Percentiles rank a stretch among this genome's conserved stretches.
Conservation (phyloP, 495 filamentous ascomycete genomes). For the Hypoxylon lenormandii region DNA sequence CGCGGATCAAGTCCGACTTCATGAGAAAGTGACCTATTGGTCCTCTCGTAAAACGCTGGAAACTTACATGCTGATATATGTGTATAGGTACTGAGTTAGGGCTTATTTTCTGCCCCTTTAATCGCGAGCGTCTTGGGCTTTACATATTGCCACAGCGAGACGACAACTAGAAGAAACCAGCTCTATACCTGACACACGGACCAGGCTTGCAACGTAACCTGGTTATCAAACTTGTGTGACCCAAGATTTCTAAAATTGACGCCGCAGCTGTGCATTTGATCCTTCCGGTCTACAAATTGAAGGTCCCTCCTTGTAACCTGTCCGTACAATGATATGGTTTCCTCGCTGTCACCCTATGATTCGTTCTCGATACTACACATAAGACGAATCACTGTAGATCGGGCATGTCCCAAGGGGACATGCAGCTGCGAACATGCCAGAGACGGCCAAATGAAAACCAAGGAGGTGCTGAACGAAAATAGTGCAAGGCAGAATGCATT, state of each 20-base stretch:
- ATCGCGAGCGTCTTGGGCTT: too few species aligned
- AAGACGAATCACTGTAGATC: background rate
- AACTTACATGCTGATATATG: too few species aligned
- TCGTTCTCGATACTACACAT: background rate
- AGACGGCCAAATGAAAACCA: constrained; percentile 9
- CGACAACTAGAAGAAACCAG: too few species aligned
- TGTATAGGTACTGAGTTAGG: too few species aligned
- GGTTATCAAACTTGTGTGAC: background rate
- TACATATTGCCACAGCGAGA: too few species aligned
- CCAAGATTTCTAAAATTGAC: constrained; percentile 4
- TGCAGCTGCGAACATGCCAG: background rate
- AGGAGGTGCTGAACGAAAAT: constrained; percentile 20
- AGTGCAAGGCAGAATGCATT: constrained; percentile 15
- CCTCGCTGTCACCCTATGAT: background rate
- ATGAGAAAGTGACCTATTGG: too few species aligned
- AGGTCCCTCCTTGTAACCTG: too few species aligned
- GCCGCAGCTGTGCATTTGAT: background rate
- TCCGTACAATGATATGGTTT: background rate
- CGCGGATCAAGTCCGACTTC: too few species aligned
- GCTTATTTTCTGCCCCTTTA: too few species aligned
- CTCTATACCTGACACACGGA: too few species aligned
- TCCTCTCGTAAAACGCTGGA: too few species aligned
- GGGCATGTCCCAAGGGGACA: background rate
- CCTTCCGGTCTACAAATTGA: background rate
- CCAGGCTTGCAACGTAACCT: too few species aligned